Base-by-base conservation (phyloP, 495 filamentous ascomycete genomes). In the Darksidea phi region DNA sequence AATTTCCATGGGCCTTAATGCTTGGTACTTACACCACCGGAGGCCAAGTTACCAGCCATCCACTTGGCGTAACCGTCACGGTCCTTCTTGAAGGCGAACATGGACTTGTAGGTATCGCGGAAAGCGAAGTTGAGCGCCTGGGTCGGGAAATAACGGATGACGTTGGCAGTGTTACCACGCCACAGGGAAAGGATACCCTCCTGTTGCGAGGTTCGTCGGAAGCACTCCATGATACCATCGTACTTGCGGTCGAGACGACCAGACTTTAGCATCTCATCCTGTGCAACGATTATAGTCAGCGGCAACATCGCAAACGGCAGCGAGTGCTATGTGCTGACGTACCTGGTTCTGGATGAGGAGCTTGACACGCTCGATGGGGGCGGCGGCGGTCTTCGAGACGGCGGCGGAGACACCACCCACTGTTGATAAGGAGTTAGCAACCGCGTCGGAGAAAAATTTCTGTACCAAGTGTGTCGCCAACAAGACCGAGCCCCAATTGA, bases 41-140 rank as follows among this genome's bases (percentile, higher is more conserved):
- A 98, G 75, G 94, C 93, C 80, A 98, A 84, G 88, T 98, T 98
- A 84, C 94, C 94, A 73, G 86, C 86, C 94, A 98, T 98, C 94
- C 94, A 97, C 90, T 94, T 96, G 73, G 78, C 77, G 78, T 98
- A 98, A 70, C 94, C 94, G 80, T 98, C 94, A 79, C 88, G 86
- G 54, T 98, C 94, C 88, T 97, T 97, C 91, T 97, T 98, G 88
- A 88, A 98, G 76, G 89, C 87, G 88, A 98, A 98, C 93, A 97
- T 96, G 69, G 86, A 82, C 90, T 98, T 98, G 89, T 96, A 98
- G 85, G 92, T 96, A 78, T 98, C 94, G 81, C 95, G 95, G 94
- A 98, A 98, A 73, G 94, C 94, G 77, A 98, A 98, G 90, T 98
- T 98, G 74, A 98, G 82, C 67, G 94, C 94, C 86, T 98, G 94